Evolutionary conservation across 192 early-diverging fungal species (phyloP), one percentile per base, ranked within the genome.

Genomic region (Dissophora ornata): DNA sequence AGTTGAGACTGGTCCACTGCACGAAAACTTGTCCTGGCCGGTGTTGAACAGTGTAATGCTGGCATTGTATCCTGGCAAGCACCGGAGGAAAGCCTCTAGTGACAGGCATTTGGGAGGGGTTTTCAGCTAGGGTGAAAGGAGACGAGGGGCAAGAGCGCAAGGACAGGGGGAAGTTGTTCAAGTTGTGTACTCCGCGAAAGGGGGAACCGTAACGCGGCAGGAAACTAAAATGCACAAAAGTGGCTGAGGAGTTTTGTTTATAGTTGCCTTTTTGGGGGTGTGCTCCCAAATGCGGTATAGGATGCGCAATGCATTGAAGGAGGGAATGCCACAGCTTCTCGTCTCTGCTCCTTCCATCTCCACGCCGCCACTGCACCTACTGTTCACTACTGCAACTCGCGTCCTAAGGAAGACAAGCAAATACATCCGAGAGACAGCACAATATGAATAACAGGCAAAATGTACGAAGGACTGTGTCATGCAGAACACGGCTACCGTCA

Each of bases 181-280:
- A n/a, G n/a, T n/a, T n/a, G n/a, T n/a, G n/a, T n/a, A n/a, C n/a
- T n/a, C n/a, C n/a, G n/a, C n/a, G n/a, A n/a, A n/a, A n/a, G n/a
- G n/a, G n/a, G n/a, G n/a, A n/a, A n/a, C n/a, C n/a, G n/a, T n/a
- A n/a, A n/a, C n/a, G n/a, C n/a, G n/a, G n/a, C n/a, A n/a, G 36
- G 36, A 38, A 38, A 38, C 7, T 38, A 6, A 38, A 38, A 13
- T 38, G 7, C 13, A 13, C 13, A 13, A 13, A 6, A 38, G 67
- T 69, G 67, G 67, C 67, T 69, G 57, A 48, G 44, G 21, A 19
- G 22, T 38, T 19, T 69, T 71, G 48, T 50, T 60, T 44, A 29
- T 49, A 22, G 44, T 64, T 44, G 32, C 52, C 62, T 34, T 49
- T 46, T 40, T 57, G 29, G 54, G 64, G 18, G 12, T 0, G 36